A percentile compares a stretch with the other conserved stretches of the same genome.
These are phyloP conservation scores for Cryomyces antarcticus DNA, from an alignment of 495 filamentous ascomycete species.

Conservation along the genomic window DNA sequence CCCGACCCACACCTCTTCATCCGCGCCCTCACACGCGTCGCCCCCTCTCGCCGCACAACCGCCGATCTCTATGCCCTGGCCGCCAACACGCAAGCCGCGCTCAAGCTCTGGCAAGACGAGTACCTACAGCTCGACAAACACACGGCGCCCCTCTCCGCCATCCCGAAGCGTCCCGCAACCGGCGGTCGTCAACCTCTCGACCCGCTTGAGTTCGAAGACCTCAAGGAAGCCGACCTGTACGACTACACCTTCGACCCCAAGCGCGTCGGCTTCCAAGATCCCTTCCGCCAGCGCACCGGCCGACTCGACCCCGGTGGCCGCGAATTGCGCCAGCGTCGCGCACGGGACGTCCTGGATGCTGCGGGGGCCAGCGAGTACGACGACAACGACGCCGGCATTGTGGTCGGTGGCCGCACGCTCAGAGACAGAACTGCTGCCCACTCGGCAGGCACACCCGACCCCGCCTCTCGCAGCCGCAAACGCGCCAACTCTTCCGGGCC, in stretches of 20 bases:
- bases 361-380: slow-evolving; percentile 6
- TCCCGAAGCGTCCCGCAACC: slow-evolving; percentile 20
- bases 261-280: slow-evolving; percentile 17
- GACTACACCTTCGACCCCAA: slow-evolving; percentile 18
- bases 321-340: slow-evolving; percentile 17
- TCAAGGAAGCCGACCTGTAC: slow-evolving; percentile 24
- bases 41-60: slow-evolving; percentile 13
- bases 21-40: slow-evolving; percentile 11
- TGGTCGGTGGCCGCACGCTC: too few relatives aligned
- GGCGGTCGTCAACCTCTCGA: slow-evolving; percentile 16
- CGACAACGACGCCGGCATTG: background rate
- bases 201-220: slow-evolving; percentile 14
- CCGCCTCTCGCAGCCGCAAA: slow-evolving; percentile 1
- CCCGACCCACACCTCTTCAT: slow-evolving; percentile 11
- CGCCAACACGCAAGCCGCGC: slow-evolving; percentile 28
- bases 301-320: slow-evolving; percentile 12
- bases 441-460: too few relatives aligned
- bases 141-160: slow-evolving; percentile 16
- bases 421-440: too few relatives aligned
- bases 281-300: slow-evolving; percentile 15
- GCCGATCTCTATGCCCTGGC: slow-evolving; percentile 34
- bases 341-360: background rate
- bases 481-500: background rate
- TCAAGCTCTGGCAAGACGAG: slow-evolving; percentile 44
- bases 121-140: slow-evolving; percentile 38